A percentile compares a stretch with the other conserved stretches of the same genome.
These are phyloP conservation scores for Ophiostoma piceae DNA, from an alignment of 2,329 filamentous ascomycete genomes.

Conservation along the genomic window DNA sequence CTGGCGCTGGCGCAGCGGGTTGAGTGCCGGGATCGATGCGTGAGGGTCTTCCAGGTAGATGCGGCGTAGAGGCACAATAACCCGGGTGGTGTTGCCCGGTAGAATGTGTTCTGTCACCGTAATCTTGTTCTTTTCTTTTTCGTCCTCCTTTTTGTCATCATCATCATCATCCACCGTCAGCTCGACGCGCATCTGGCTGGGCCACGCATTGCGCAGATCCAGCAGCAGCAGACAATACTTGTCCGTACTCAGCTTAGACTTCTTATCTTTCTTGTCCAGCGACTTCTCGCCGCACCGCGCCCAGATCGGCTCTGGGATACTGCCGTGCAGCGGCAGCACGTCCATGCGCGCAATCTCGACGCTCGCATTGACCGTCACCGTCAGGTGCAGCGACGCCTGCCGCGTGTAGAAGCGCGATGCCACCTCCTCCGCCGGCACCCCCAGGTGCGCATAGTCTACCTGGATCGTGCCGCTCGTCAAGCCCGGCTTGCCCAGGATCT, in stretches of 20 bases:
- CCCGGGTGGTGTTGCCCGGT: conserved; percentile 64
- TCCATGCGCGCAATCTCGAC: conserved; percentile 78
- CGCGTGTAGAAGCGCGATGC: conserved; percentile 75
- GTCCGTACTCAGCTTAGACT: conserved; percentile 33
- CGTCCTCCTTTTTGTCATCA: background rate
- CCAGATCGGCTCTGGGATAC: conserved; percentile 60
- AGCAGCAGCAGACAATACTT: conserved; percentile 74
- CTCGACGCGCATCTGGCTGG: conserved; percentile 65
- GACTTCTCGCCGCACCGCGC: conserved; percentile 35
- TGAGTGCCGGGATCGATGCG: conserved; percentile 71
- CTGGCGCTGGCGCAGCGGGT: conserved; percentile 78
- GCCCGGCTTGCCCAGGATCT: conserved; percentile 80
- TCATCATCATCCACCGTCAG: conserved; percentile 42
- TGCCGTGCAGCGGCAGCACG: conserved; percentile 64
- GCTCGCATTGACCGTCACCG: conserved; percentile 86
- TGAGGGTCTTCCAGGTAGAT: conserved; percentile 73
- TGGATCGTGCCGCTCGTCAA: conserved; percentile 74
- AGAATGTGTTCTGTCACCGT: conserved; percentile 53
- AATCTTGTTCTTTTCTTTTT: conserved; percentile 28
- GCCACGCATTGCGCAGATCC: conserved; percentile 87
- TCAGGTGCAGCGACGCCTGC: conserved; percentile 73
- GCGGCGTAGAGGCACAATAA: conserved; percentile 70
- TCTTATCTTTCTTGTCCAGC: background rate
- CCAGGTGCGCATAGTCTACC: conserved; percentile 81
- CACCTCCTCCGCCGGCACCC: conserved; percentile 61